phyloP scores from a whole-genome alignment of 2,329 filamentous ascomycete species.

The Ophiostoma novo-ulmi region DNA sequence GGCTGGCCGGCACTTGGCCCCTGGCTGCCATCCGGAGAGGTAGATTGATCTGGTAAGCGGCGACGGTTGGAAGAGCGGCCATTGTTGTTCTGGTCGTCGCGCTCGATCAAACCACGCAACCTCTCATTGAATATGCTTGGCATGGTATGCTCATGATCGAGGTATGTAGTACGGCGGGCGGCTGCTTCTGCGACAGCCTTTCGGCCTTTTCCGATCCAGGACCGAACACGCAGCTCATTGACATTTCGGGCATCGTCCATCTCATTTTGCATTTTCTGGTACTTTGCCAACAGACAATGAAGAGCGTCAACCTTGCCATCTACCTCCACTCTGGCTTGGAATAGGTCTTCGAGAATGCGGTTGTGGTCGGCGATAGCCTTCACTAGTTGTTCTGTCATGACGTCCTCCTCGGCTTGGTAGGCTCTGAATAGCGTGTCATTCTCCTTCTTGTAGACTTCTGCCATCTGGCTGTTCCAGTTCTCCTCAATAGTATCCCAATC shows the following conservation, averaged over 20 bases:
- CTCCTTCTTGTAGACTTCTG: constrained; percentile 22
- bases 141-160: too few relatives aligned
- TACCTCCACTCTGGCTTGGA: constrained; percentile 31
- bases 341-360: constrained; percentile 37
- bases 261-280: background rate
- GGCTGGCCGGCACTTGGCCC: background rate
- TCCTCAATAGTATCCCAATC: constrained; percentile 38
- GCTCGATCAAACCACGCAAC: background rate
- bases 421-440: constrained; percentile 36
- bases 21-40: background rate
- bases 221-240: constrained; percentile 21
- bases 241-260: constrained; percentile 16
- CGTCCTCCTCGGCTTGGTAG: constrained; percentile 32
- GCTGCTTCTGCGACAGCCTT: background rate
- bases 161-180: background rate
- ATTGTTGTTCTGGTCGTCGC: background rate
- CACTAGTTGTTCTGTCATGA: constrained; percentile 34
- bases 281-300: constrained; percentile 26
- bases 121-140: background rate
- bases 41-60: background rate
- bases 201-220: constrained; percentile 22
- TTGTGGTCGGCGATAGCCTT: constrained; percentile 38
- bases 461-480: constrained; percentile 32
- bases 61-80: background rate
- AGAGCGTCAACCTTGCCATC: constrained; percentile 24